Percentiles rank a stretch among this genome's conserved stretches.
These are phyloP conservation scores for Mortierella sp. DNA, from an alignment of 371 early-diverging fungal genomes.

Conservation along the genomic window DNA sequence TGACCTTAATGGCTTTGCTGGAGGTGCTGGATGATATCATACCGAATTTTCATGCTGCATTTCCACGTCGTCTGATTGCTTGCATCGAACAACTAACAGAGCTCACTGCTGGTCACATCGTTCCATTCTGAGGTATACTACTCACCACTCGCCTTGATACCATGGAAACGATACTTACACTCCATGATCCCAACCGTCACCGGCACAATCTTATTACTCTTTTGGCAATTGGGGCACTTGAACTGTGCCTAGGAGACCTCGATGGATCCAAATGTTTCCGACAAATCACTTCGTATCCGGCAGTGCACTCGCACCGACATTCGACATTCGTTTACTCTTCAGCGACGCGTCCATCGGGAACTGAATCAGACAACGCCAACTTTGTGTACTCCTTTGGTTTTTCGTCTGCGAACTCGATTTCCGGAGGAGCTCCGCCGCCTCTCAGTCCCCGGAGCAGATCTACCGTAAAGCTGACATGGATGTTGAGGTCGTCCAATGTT, in stretches of 20 bases:
- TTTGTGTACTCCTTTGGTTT: neutral
- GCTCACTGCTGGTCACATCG: neutral
- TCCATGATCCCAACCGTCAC: conserved; percentile 4
- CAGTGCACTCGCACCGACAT: conserved; percentile 3
- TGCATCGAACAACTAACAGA: neutral
- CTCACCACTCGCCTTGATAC: conserved; percentile 1
- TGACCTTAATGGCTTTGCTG: too few species aligned
- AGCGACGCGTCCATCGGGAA: neutral
- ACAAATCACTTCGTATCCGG: conserved; percentile 1
- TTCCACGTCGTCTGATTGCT: neutral
- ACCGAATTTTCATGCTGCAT: neutral
- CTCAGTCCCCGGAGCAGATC: conserved; percentile 97
- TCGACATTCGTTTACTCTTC: neutral
- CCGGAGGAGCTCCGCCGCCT: conserved; percentile 66
- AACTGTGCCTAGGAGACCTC: conserved; percentile 1
- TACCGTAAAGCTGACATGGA: conserved; percentile 95
- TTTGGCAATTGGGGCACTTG: conserved; percentile 2
- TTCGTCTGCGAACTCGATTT: conserved; percentile 1
- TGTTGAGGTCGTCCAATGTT: conserved; percentile 84
- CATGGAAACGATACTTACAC: conserved; percentile 7
- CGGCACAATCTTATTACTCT: neutral
- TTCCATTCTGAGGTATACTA: neutral
- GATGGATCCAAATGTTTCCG: neutral
- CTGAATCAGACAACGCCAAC: neutral
- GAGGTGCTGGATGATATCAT: too few species aligned